A percentile compares a stretch with the other conserved stretches of the same genome.
phyloP scores from a whole-genome alignment of 129 eudicot genomes.

The Dittrichia graveolens region DNA sequence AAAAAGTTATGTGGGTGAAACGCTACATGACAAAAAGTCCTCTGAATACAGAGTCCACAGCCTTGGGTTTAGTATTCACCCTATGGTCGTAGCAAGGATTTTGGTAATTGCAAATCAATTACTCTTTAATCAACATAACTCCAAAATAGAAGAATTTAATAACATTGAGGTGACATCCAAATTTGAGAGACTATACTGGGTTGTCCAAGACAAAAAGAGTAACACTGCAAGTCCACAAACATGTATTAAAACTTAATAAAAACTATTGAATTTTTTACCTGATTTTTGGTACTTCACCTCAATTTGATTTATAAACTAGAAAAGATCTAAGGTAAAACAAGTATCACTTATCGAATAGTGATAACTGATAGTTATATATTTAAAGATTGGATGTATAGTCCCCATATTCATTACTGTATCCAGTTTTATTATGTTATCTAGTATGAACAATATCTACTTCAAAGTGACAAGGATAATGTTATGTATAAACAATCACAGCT shows the following conservation, averaged over 20 bases:
- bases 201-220: too few relatives aligned
- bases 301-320: background rate
- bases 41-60: background rate
- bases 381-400: background rate
- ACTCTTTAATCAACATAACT: background rate
- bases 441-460: background rate
- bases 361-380: background rate
- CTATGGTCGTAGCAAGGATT: background rate
- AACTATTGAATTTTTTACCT: background rate
- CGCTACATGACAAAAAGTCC: background rate
- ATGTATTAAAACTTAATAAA: background rate
- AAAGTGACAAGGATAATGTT: background rate
- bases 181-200: background rate
- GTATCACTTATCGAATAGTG: slow-evolving; percentile 4
- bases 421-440: background rate
- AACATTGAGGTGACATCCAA: slow-evolving; percentile 3
- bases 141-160: slow-evolving; percentile 4
- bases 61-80: background rate
- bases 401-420: background rate
- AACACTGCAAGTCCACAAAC: background rate
- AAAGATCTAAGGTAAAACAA: slow-evolving; percentile 7
- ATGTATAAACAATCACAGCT: slow-evolving; percentile 12
- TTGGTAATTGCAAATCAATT: background rate
- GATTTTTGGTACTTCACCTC: slow-evolving; percentile 7
- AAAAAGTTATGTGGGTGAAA: background rate